Evolutionary conservation across 208 protist genomes (phyloP).

Genomic region (Trypanosoma conorhini): DNA sequence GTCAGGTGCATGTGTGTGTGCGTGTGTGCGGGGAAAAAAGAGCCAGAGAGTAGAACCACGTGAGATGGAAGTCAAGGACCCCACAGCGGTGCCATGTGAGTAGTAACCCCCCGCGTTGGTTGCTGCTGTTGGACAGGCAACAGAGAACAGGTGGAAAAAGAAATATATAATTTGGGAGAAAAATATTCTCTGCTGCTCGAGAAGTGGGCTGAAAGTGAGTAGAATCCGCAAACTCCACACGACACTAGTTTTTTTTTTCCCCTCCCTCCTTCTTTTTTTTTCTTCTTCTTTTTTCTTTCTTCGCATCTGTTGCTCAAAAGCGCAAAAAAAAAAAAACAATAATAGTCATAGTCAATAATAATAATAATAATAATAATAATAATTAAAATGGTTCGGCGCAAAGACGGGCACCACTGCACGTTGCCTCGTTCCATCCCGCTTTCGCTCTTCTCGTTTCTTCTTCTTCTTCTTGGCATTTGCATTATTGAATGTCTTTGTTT

Average conservation of each 20-base stretch:
- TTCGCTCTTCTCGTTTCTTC: background rate
- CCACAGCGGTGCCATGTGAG: background rate
- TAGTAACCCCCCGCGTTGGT: background rate
- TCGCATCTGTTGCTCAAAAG: background rate
- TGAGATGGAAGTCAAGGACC: background rate
- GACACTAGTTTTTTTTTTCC: background rate
- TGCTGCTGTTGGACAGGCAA: background rate
- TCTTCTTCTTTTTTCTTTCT: background rate
- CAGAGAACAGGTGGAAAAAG: background rate
- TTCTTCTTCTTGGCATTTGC: background rate
- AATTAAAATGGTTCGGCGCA: too few species aligned
- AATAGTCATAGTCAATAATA: slow-evolving; percentile 28
- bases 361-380: slow-evolving; percentile 44
- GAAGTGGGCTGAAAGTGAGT: too few species aligned
- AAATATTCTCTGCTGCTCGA: too few species aligned
- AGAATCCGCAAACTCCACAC: too few species aligned
- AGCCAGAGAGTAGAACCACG: background rate
- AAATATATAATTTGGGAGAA: background rate
- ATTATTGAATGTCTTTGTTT: background rate
- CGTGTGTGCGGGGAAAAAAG: background rate
- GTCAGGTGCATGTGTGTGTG: background rate
- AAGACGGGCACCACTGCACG: too few species aligned
- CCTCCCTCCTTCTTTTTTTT: slow-evolving; percentile 4
- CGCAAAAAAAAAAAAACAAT: too few species aligned
- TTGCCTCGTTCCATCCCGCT: too few species aligned